phyloP scores from a whole-genome alignment of 257 asterid species.

The Plantago elongata region DNA sequence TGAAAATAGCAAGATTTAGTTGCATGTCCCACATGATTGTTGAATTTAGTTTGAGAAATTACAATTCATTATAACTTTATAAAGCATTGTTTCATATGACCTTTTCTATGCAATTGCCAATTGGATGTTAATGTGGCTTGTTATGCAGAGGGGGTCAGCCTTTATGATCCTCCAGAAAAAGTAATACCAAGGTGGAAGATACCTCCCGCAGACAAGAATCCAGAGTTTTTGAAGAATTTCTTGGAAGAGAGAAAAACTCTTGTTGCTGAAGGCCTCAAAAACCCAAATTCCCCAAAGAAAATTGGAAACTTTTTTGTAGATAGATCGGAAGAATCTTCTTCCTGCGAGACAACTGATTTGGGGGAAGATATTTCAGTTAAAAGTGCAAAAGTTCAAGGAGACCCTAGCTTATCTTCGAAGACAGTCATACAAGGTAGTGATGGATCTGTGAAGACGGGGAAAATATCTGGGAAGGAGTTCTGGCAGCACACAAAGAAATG shows the following conservation, averaged over 20 bases:
- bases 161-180: slow-evolving; percentile 84
- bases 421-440: slow-evolving; percentile 85
- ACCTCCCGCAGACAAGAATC: slow-evolving; percentile 66
- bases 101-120: neutral
- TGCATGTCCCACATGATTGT: too few relatives aligned
- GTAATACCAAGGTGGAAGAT: slow-evolving; percentile 85
- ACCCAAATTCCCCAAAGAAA: slow-evolving; percentile 33
- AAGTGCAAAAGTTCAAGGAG: slow-evolving; percentile 20
- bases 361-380: slow-evolving; percentile 23
- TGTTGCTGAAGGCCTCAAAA: slow-evolving; percentile 35
- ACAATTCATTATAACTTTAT: too few relatives aligned
- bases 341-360: slow-evolving; percentile 24
- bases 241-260: slow-evolving; percentile 38
- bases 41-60: too few relatives aligned
- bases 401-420: slow-evolving; percentile 43
- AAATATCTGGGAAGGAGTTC: slow-evolving; percentile 71
- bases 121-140: slow-evolving; percentile 18
- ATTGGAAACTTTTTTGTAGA: slow-evolving; percentile 20
- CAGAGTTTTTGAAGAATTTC: slow-evolving; percentile 52
- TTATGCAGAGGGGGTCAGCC: slow-evolving; percentile 76
- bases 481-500: slow-evolving; percentile 98
- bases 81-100: neutral
- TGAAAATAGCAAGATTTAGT: too few relatives aligned
- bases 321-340: slow-evolving; percentile 39
- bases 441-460: slow-evolving; percentile 74